phyloP scores from a whole-genome alignment of 1,139 yeast species.

The Debaryomycetaceae sp. region DNA sequence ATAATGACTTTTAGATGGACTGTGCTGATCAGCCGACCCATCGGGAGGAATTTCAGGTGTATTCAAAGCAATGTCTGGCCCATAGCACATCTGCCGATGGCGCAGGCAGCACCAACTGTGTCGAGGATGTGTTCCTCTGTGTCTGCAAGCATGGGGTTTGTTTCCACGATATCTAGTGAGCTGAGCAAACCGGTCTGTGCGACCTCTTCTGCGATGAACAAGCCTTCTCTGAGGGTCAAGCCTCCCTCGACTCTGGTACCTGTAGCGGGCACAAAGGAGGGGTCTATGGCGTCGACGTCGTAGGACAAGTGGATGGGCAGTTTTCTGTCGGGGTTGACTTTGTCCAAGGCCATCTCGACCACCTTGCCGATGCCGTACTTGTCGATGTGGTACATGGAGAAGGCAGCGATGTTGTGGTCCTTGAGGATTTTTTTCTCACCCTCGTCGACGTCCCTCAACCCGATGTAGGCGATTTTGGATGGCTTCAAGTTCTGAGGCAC shows the following conservation, averaged over 20 bases:
- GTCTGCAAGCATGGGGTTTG: slow-evolving; percentile 86
- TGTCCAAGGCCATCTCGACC: slow-evolving; percentile 84
- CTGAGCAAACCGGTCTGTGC: slow-evolving; percentile 85
- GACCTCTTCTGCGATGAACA: slow-evolving; percentile 86
- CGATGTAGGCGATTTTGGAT: slow-evolving; percentile 82
- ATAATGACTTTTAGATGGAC: not conserved
- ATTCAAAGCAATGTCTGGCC: slow-evolving; percentile 67
- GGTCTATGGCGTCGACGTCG: slow-evolving; percentile 97
- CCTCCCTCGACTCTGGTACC: slow-evolving; percentile 99
- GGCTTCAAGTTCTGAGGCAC: slow-evolving; percentile 68
- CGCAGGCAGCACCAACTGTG: slow-evolving; percentile 87
- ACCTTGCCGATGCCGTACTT: slow-evolving; percentile 90
- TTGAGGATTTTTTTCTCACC: slow-evolving; percentile 76
- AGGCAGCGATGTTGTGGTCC: slow-evolving; percentile 76
- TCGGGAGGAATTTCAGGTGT: not conserved
- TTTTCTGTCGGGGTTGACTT: slow-evolving; percentile 69
- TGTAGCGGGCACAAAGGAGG: slow-evolving; percentile 91
- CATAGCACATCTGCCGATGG: slow-evolving; percentile 88
- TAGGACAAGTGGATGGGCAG: slow-evolving; percentile 85
- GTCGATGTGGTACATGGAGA: slow-evolving; percentile 94
- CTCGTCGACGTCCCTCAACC: slow-evolving; percentile 87
- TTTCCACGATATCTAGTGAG: slow-evolving; percentile 89
- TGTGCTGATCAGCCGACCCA: not conserved
- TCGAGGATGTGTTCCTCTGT: slow-evolving; percentile 73
- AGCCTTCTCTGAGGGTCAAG: slow-evolving; percentile 87